Base-by-base conservation (phyloP, 2,329 filamentous ascomycete genomes). In the Fusarium temperatum region DNA sequence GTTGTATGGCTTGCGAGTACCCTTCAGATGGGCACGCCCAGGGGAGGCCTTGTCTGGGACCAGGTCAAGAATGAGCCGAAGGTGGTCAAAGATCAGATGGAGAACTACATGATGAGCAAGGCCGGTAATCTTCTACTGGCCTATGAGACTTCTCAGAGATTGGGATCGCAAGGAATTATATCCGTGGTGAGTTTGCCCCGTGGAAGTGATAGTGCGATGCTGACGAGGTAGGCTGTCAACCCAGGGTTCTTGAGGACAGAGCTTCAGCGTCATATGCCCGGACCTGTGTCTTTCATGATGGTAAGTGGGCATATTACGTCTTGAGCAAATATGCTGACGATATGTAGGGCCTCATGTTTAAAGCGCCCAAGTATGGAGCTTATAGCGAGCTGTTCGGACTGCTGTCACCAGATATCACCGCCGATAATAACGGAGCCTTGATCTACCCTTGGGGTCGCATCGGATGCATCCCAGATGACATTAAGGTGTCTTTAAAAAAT, bases 101-200 rank as follows among this genome's bases (percentile, higher is more conserved):
- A 73, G 41, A 75, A 75, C n/a, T 75, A 74, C 53, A 74, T 74
- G 68, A 75, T 75, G 71, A 73, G 63, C 32, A 76, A 76, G 36
- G 66, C 61, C 4, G 73, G 63, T 9, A 76, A 76, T 17, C 48
- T 68, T 6, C 51, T 76, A 38, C n/a, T 76, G 6, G 60, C 67
- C 8, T 62, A 69, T 3, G 74, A 74, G 28, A 64, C 68, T n/a
- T 47, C 73, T 18, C 38, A 15, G 26, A 61, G 68, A 30, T 36
- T 75, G 17, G 67, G 67, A 13, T 14, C 47, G n/a, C 53, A 64
- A 14, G 74, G 73, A 6, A 51, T 75, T n/a, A 50, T 74, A 15
- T 72, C 67, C n/a, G 50, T 70, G 63, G 64, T 72, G 47, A 55
- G 67, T 65, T 48, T 20, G 9, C 30, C 3, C 13, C 12, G 14